A percentile compares a stretch with the other conserved stretches of the same genome.
phyloP scores from a whole-genome alignment of 2,329 filamentous ascomycete genomes.

The Cladosporium phlei region DNA sequence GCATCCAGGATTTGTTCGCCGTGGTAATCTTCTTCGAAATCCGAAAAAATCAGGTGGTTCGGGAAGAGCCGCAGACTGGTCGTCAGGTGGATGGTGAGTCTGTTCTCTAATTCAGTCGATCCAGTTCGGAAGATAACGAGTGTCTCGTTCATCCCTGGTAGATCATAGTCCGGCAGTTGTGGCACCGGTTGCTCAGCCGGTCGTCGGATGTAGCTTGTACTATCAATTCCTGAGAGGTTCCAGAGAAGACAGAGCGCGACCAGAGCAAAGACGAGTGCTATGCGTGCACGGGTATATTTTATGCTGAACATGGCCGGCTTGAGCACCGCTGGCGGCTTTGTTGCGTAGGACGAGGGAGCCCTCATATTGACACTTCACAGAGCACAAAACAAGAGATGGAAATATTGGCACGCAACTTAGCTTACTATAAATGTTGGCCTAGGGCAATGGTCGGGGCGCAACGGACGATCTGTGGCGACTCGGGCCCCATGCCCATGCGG shows the following conservation, averaged over 20 bases:
- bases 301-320: not conserved
- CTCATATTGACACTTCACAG: too few species aligned
- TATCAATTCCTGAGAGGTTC: not conserved
- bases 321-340: too few species aligned
- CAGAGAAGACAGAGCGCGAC: not conserved
- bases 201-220: not conserved
- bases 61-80: conserved; percentile 54
- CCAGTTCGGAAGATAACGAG: conserved; percentile 56
- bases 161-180: conserved; percentile 17
- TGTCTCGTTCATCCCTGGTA: conserved; percentile 43
- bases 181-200: too few species aligned
- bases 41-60: conserved; percentile 55
- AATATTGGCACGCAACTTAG: too few species aligned
- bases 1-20: conserved; percentile 37
- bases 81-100: conserved; percentile 51
- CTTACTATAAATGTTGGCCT: too few species aligned
- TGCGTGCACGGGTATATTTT: not conserved
- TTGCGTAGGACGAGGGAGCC: too few species aligned
- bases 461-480: too few species aligned
- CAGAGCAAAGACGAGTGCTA: not conserved
- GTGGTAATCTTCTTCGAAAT: conserved; percentile 49
- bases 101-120: conserved; percentile 52
- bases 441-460: too few species aligned
- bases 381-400: too few species aligned
- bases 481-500: too few species aligned